Conservation (phyloP, 768 basidiomycete species). For the Leccinellum albellum region DNA sequence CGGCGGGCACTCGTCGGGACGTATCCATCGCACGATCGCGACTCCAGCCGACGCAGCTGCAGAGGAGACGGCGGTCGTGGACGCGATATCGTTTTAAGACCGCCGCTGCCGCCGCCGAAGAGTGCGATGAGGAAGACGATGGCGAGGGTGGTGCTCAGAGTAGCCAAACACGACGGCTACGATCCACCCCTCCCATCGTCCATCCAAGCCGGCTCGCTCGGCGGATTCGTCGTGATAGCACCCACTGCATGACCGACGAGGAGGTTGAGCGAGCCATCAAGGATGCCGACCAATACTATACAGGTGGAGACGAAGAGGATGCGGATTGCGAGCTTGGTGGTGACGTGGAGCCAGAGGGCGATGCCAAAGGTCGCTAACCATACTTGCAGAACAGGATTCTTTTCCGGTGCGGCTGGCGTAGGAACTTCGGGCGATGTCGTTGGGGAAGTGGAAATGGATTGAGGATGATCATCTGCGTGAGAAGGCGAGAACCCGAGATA, state of each 20-base stretch:
- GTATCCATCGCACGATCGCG: background rate
- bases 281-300: conserved; percentile 1
- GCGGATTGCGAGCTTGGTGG: conserved; percentile 7
- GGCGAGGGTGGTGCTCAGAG: conserved; percentile 6
- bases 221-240: conserved; percentile 10
- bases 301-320: conserved; percentile 3
- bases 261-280: conserved; percentile 8
- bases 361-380: conserved; percentile 12
- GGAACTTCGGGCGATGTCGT: background rate
- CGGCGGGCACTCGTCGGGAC: background rate
- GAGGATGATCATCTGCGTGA: background rate
- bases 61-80: conserved; percentile 7
- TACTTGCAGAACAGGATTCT: conserved; percentile 5
- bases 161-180: conserved; percentile 10
- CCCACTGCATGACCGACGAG: conserved; percentile 15
- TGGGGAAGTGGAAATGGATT: background rate
- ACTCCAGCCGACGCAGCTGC: conserved; percentile 13
- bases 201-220: conserved; percentile 11
- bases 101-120: conserved; percentile 4
- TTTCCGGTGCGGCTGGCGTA: background rate
- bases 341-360: conserved; percentile 10
- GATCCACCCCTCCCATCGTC: conserved; percentile 3
- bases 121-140: conserved; percentile 1
- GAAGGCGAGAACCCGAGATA: background rate
- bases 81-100: conserved; percentile 1